Evolutionary conservation across 1,284 basidiomycete species (phyloP), one percentile per base, ranked within the genome.

Genomic region (Bjerkandera adusta): DNA sequence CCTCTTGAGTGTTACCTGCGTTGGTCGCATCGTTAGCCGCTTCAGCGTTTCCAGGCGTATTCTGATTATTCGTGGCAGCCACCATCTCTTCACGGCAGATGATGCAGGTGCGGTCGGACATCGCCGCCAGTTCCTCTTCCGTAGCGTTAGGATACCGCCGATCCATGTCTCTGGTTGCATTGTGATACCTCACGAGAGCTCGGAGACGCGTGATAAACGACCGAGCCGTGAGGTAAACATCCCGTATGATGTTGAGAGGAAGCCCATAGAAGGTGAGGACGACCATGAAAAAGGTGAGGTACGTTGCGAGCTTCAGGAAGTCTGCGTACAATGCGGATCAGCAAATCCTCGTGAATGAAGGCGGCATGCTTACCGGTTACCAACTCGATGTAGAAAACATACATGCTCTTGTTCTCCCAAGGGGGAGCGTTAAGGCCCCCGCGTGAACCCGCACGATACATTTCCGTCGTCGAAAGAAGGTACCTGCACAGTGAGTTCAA

Each of bases 351-450:
- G 47, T 20, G 36, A 25, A 49, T 25, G 32, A 43, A 22, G 21
- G 16, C 41, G 48, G 16, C 40, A 37, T 50, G 59, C 72, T 45
- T 56, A 92, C 92, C 92, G 40, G 93, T 95, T n/a, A 77, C 75
- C 35, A 98, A 71, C 59, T 98, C 96, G 53, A 98, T 84, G 62
- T 97, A 97, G 71, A 97, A 97, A 12, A 92, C 74, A 73, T 86
- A 96, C 83, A 97, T 96, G 71, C 91, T 95, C 75, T 99, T 99
- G 60, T 90, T 86, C 66, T 99, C 95, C 97, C 96, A 99, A 38
- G 86, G 81, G 48, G 92, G 90, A 0, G 92, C 92, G 62, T 89
- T 89, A 58, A 87, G 90, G 25, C 90, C 85, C 18, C 92, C 92
- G 48, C 87, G 72, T 40, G 71, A 69, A 43, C 79, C 77, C 2